Evolutionary conservation across 768 basidiomycete genomes (phyloP).

Genomic region (Mycena olivaceomarginata): DNA sequence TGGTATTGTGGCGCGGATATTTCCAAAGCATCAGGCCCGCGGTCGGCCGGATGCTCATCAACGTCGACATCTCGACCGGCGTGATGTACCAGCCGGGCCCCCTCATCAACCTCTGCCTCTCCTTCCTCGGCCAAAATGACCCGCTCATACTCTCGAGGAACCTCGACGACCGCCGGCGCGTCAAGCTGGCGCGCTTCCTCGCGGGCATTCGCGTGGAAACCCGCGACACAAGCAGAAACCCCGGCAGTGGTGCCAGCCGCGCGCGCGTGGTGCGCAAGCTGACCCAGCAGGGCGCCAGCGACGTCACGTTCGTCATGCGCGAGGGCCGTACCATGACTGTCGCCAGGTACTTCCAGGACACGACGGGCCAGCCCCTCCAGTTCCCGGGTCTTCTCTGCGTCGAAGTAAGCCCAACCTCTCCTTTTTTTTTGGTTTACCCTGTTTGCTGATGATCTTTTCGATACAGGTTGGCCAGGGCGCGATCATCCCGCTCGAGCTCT

Average conservation of each 20-base stretch:
- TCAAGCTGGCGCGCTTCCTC: conserved; percentile 62
- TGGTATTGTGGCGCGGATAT: conserved; percentile 87
- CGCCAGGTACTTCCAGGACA: conserved; percentile 54
- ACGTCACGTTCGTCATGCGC: conserved; percentile 67
- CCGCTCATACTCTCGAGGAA: conserved; percentile 60
- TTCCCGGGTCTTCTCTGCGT: conserved; percentile 74
- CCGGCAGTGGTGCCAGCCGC: conserved; percentile 40
- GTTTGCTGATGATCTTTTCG: not conserved
- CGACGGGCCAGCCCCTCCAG: conserved; percentile 55
- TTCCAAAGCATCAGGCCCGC: conserved; percentile 88
- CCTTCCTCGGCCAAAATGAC: conserved; percentile 65
- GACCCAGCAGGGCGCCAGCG: conserved; percentile 67
- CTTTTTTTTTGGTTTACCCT: conserved; percentile 9
- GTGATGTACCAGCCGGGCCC: conserved; percentile 83
- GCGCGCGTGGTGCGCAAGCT: conserved; percentile 75
- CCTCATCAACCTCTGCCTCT: conserved; percentile 75
- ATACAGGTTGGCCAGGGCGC: conserved; percentile 61
- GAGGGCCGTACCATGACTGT: conserved; percentile 69
- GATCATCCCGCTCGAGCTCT: conserved; percentile 80
- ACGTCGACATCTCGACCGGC: conserved; percentile 87
- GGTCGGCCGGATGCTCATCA: conserved; percentile 78
- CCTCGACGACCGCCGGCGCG: conserved; percentile 71
- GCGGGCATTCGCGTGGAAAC: conserved; percentile 57
- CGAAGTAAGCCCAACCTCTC: conserved; percentile 61
- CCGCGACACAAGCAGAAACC: conserved; percentile 45